Conservation (phyloP, 2,329 filamentous ascomycete genomes). For the Aspergillus texensis region DNA sequence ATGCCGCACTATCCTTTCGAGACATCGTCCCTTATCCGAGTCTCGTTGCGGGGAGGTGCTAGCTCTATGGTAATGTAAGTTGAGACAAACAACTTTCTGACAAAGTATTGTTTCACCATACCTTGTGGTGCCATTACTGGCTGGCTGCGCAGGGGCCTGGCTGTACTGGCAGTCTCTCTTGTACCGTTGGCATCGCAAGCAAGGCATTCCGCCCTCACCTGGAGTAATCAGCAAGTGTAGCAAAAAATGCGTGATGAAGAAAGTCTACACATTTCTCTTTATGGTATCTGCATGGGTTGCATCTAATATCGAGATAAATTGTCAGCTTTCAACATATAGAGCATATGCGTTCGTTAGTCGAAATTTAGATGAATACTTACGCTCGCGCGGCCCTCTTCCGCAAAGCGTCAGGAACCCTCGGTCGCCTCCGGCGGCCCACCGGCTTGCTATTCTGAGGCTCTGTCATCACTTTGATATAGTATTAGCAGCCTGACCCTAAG, state of each 20-base stretch:
- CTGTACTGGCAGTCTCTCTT: slow-evolving; percentile 50
- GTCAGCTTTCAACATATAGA: not conserved
- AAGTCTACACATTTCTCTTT: slow-evolving; percentile 49
- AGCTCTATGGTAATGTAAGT: not conserved
- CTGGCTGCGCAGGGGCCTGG: slow-evolving; percentile 19
- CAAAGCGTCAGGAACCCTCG: slow-evolving; percentile 27
- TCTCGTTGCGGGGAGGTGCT: not conserved
- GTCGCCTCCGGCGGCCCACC: slow-evolving; percentile 10
- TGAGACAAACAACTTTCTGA: not conserved
- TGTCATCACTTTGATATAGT: not conserved
- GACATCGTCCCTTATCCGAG: not conserved
- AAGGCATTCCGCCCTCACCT: slow-evolving; percentile 53
- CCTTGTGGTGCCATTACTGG: not conserved
- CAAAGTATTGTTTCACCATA: not conserved
- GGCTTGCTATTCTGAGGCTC: not conserved
- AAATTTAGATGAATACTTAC: slow-evolving; percentile 20
- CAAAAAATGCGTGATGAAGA: not conserved
- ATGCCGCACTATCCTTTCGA: not conserved
- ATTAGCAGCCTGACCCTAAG: not conserved
- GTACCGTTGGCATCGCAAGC: slow-evolving; percentile 50
- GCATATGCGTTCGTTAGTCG: not conserved
- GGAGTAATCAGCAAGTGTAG: not conserved
- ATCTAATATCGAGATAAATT: slow-evolving; percentile 33
- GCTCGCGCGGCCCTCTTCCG: slow-evolving; percentile 29
- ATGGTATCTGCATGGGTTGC: slow-evolving; percentile 51